Conservation (phyloP, 2,329 filamentous ascomycete species). For the Beauveria sp. region DNA sequence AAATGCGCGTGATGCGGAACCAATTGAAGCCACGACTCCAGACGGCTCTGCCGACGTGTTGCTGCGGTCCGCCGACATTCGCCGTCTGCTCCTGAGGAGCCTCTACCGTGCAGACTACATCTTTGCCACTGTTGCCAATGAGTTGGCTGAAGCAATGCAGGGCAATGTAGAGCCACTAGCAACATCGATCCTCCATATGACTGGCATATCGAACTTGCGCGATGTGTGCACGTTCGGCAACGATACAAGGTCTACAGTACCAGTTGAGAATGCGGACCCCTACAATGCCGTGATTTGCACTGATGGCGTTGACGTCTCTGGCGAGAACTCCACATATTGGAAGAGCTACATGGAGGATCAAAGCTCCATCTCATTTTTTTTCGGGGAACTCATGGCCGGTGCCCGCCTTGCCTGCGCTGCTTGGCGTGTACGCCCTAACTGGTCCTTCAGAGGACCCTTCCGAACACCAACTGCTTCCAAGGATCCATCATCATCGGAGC, state of each 20-base stretch:
- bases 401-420: constrained; percentile 32
- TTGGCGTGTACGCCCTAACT: constrained; percentile 18
- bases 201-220: not conserved
- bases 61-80: not conserved
- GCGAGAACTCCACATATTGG: constrained; percentile 19
- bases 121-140: not conserved
- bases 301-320: constrained; percentile 24
- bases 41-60: not conserved
- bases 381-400: constrained; percentile 27
- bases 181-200: rapidly evolving
- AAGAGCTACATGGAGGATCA: constrained; percentile 22
- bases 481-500: constrained; percentile 9
- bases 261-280: not conserved
- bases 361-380: constrained; percentile 20
- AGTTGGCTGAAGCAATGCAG: not conserved
- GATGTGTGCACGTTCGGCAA: not conserved
- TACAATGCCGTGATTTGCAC: constrained; percentile 23
- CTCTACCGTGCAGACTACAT: not conserved
- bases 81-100: not conserved
- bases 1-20: not conserved
- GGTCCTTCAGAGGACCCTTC: constrained; percentile 8
- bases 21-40: not conserved
- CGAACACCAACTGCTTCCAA: not conserved
- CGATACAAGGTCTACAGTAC: not conserved
- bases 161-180: not conserved